These are phyloP conservation scores for Daldinia sp. DNA, from an alignment of 2,329 filamentous ascomycete genomes.

Conservation along the genomic window DNA sequence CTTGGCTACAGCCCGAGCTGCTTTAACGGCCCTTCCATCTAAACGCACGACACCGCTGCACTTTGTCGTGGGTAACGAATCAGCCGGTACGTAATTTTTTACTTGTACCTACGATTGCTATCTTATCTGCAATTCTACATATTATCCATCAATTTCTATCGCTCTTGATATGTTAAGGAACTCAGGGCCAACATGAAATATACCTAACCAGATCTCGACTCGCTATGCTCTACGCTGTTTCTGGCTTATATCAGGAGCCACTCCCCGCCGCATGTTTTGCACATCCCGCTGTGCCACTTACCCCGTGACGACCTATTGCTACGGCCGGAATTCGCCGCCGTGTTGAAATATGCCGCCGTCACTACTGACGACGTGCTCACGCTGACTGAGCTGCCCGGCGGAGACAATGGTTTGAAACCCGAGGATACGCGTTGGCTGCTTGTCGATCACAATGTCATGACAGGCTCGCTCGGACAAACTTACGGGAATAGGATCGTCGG, in stretches of 20 bases:
- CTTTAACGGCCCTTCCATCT: constrained; percentile 59
- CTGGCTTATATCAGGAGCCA: constrained; percentile 80
- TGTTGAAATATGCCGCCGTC: constrained; percentile 72
- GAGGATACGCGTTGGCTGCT: constrained; percentile 76
- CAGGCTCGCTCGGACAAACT: constrained; percentile 67
- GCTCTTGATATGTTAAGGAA: neutral
- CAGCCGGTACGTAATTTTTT: constrained; percentile 64
- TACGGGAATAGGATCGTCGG: constrained; percentile 69
- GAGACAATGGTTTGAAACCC: constrained; percentile 56
- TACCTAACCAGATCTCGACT: constrained; percentile 75
- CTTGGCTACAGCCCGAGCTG: constrained; percentile 62
- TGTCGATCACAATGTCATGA: constrained; percentile 83
- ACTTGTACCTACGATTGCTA: neutral
- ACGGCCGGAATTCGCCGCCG: constrained; percentile 77
- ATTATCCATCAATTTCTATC: neutral
- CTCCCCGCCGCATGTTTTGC: constrained; percentile 64
- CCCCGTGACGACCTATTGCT: constrained; percentile 74
- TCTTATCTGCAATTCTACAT: neutral
- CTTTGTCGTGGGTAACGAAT: constrained; percentile 76
- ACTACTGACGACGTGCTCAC: constrained; percentile 73
- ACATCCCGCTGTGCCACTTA: constrained; percentile 81
- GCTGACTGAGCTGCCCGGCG: constrained; percentile 65
- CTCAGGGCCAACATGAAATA: neutral
- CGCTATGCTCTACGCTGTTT: constrained; percentile 78
- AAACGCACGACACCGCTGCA: constrained; percentile 64